Evolutionary conservation across 106 monocot genomes (phyloP).

Genomic region (Platanthera zijinensis): DNA sequence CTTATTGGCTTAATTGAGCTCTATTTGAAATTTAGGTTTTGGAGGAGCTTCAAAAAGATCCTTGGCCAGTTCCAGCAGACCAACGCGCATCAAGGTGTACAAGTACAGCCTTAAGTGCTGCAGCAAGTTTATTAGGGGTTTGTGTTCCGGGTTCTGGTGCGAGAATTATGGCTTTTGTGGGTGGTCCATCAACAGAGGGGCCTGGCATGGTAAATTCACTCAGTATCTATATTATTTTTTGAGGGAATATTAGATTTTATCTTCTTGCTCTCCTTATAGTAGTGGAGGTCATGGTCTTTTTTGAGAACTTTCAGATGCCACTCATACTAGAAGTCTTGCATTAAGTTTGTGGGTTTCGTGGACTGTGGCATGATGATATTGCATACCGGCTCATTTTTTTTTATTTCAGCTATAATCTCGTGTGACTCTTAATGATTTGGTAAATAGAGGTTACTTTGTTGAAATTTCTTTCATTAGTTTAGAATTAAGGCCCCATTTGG

Average conservation of each 20-base stretch:
- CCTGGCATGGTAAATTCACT: conserved; percentile 55
- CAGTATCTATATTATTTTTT: not conserved
- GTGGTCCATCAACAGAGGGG: conserved; percentile 93
- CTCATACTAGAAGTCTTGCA: not conserved
- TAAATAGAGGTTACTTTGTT: not conserved
- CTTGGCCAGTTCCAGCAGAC: conserved; percentile 78
- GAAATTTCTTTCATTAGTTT: not conserved
- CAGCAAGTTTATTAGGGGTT: conserved; percentile 80
- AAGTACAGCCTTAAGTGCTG: conserved; percentile 72
- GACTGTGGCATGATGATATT: not conserved
- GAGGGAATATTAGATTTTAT: not conserved
- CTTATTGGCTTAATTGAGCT: not conserved
- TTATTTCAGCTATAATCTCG: not conserved
- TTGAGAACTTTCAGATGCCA: not conserved
- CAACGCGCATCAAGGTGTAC: conserved; percentile 83
- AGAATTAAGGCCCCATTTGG: not conserved
- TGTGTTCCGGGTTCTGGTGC: conserved; percentile 99
- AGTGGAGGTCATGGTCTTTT: not conserved
- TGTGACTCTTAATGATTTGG: not conserved
- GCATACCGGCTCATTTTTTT: not conserved
- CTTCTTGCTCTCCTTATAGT: not conserved
- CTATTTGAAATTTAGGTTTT: conserved; percentile 39
- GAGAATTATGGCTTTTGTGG: conserved; percentile 98
- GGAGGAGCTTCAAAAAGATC: conserved; percentile 92
- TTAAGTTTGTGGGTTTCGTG: not conserved